Percentiles rank a stretch among this genome's conserved stretches.
phyloP scores from a whole-genome alignment of 2,329 filamentous ascomycete species.

The Neopestalotiopsis sp. region DNA sequence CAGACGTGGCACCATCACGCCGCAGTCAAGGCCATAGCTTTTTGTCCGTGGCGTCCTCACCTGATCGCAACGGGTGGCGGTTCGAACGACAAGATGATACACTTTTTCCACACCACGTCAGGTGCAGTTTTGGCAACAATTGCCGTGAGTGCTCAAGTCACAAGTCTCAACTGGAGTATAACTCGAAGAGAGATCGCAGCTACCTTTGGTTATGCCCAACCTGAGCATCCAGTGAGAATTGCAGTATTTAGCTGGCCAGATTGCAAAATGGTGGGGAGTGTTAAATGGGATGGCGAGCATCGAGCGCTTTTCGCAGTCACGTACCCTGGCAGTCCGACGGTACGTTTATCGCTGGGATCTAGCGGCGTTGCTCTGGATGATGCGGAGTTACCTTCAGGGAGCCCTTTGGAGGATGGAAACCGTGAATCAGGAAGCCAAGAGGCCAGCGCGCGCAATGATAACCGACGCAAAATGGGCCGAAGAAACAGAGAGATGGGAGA shows the following conservation, averaged over 20 bases:
- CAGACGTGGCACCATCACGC: constrained; percentile 81
- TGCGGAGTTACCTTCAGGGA: constrained; percentile 45
- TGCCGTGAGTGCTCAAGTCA: constrained; percentile 91
- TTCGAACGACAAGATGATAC: constrained; percentile 92
- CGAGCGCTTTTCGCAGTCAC: constrained; percentile 86
- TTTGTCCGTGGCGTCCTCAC: constrained; percentile 90
- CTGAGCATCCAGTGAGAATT: constrained; percentile 86
- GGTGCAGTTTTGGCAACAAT: constrained; percentile 88
- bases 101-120: constrained; percentile 89
- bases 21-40: constrained; percentile 95
- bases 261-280: constrained; percentile 82
- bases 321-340: constrained; percentile 64
- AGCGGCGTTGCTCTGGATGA: constrained; percentile 38
- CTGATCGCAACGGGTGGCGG: constrained; percentile 91
- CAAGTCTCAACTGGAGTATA: constrained; percentile 87
- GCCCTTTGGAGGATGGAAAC: constrained; percentile 34
- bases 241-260: constrained; percentile 95
- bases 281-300: constrained; percentile 82
- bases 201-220: constrained; percentile 92
- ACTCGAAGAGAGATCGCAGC: constrained; percentile 87
- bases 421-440: background rate
- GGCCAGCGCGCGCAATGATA: background rate
- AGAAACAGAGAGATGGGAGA: constrained; percentile 47
- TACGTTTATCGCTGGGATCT: background rate
- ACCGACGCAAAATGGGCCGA: background rate